phyloP scores from a whole-genome alignment of 2,329 filamentous ascomycete species.

The Zarea fungicola region DNA sequence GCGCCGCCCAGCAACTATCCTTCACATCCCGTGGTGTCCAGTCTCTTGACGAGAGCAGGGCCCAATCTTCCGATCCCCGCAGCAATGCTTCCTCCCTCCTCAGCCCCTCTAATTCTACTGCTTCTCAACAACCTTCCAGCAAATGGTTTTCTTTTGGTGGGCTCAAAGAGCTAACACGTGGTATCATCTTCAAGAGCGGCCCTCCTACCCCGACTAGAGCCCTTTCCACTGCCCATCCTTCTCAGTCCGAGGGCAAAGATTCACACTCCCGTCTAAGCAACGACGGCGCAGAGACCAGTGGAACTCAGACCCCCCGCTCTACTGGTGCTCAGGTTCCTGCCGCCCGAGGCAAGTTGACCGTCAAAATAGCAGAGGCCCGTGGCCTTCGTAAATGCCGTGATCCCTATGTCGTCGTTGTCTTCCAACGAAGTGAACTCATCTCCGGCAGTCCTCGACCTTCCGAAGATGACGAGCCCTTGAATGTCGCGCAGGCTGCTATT shows the following conservation, averaged over 20 bases:
- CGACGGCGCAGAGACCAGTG: conserved; percentile 41
- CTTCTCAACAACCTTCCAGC: conserved; percentile 36
- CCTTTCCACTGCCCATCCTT: conserved; percentile 60
- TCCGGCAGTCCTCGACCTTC: conserved; percentile 71
- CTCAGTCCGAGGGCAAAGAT: conserved; percentile 41
- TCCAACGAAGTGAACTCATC: conserved; percentile 94
- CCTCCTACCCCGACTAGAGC: conserved; percentile 86
- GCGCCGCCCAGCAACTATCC: conserved; percentile 8
- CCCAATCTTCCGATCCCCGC: conserved; percentile 9
- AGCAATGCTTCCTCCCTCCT: conserved; percentile 34
- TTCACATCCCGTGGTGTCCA: conserved; percentile 8
- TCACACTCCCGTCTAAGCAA: conserved; percentile 34
- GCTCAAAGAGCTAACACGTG: conserved; percentile 85
- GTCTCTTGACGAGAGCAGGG: conserved; percentile 10
- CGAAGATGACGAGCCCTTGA: conserved; percentile 53
- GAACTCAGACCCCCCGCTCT: conserved; percentile 48
- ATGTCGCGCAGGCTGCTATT: conserved; percentile 41
- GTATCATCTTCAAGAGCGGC: conserved; percentile 73
- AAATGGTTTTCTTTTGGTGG: conserved; percentile 61
- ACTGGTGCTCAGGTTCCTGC: conserved; percentile 59
- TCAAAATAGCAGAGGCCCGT: conserved; percentile 82
- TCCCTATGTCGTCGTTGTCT: conserved; percentile 93
- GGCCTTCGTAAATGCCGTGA: conserved; percentile 77
- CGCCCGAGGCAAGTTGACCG: conserved; percentile 80
- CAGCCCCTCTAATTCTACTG: conserved; percentile 42